These are phyloP conservation scores for Collybia nuda DNA, from an alignment of 768 basidiomycete genomes.

Conservation along the genomic window DNA sequence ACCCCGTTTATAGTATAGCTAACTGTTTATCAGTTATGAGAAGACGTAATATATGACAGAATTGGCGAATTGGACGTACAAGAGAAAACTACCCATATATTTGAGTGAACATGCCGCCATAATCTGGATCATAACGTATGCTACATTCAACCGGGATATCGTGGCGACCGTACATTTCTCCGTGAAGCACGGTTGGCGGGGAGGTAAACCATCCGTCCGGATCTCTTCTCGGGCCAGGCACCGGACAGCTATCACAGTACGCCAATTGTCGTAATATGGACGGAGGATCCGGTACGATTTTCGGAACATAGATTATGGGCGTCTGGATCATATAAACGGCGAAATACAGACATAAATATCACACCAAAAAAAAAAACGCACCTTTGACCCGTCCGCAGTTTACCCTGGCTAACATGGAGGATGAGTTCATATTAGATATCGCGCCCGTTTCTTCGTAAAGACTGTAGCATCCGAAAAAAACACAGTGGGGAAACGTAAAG, in stretches of 20 bases:
- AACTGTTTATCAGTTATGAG: no score
- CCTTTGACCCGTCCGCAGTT: constrained; percentile 37
- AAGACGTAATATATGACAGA: no score
- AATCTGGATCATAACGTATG: background rate
- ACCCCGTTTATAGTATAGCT: no score
- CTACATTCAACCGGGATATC: background rate
- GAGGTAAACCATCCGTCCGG: constrained; percentile 33
- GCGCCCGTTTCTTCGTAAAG: constrained; percentile 31
- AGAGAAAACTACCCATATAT: no score
- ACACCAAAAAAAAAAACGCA: constrained; percentile 12
- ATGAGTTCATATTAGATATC: constrained; percentile 36
- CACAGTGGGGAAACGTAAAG: constrained; percentile 10
- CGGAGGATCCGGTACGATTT: constrained; percentile 26
- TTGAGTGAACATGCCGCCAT: background rate
- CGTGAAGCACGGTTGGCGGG: constrained; percentile 15
- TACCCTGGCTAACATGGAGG: constrained; percentile 34
- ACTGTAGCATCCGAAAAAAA: constrained; percentile 24
- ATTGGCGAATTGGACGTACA: no score
- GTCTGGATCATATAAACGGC: background rate
- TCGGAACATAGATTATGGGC: constrained; percentile 26
- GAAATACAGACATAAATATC: background rate
- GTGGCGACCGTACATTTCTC: constrained; percentile 14
- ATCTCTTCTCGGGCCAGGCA: constrained; percentile 32
- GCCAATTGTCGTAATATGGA: constrained; percentile 32
- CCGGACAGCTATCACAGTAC: constrained; percentile 24